Percentiles rank a stretch among this genome's conserved stretches.
These are phyloP conservation scores for Euphorbia schlechtendalii DNA, from an alignment of 441 rosid genomes.

Conservation along the genomic window DNA sequence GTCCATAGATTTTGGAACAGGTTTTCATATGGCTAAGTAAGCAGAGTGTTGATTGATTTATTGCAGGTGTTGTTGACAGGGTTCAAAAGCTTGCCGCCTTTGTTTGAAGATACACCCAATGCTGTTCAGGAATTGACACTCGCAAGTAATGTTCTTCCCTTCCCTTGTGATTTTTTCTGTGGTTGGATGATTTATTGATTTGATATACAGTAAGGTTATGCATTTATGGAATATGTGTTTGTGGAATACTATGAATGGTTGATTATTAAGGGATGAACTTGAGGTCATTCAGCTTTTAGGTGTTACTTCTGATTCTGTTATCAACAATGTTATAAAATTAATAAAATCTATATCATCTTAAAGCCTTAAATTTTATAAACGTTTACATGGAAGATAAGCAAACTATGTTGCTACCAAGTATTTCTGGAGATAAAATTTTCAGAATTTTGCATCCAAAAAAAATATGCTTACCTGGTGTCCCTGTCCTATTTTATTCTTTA, in stretches of 20 bases:
- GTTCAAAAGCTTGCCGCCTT: slow-evolving; percentile 81
- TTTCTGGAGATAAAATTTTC: too few relatives aligned
- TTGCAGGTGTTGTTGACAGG: slow-evolving; percentile 68
- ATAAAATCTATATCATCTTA: neutral
- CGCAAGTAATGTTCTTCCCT: slow-evolving; percentile 50
- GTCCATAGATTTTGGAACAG: neutral
- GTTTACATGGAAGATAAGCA: neutral
- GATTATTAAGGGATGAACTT: neutral
- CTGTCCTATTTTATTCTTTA: neutral
- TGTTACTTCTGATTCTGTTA: neutral
- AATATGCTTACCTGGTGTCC: neutral
- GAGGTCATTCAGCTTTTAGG: neutral
- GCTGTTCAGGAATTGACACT: slow-evolving; percentile 58
- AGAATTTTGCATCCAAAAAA: neutral
- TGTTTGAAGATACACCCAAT: slow-evolving; percentile 67
- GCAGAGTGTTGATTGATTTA: neutral
- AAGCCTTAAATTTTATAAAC: neutral
- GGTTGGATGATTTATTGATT: neutral
- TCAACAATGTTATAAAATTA: neutral
- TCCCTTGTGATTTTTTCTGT: neutral
- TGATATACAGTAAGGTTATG: neutral
- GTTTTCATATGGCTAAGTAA: neutral
- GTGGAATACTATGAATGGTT: neutral
- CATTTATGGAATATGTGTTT: neutral
- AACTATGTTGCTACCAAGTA: neutral